These are phyloP conservation scores for Cantharellus cinnabarinus DNA, from an alignment of 768 basidiomycete genomes.

Conservation along the genomic window DNA sequence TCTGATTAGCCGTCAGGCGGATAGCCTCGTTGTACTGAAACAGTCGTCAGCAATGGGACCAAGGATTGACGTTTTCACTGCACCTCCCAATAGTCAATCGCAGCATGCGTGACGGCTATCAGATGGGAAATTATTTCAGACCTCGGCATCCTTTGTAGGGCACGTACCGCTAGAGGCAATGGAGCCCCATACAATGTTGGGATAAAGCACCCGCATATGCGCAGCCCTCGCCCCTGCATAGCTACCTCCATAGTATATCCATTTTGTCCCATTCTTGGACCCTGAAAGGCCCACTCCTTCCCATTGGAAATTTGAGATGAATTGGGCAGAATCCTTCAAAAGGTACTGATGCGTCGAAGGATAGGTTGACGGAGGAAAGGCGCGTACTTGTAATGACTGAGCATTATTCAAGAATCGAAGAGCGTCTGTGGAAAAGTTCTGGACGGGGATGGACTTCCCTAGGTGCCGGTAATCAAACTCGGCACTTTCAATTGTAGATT, in stretches of 20 bases:
- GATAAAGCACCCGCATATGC: constrained; percentile 74
- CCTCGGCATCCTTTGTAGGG: too few relatives aligned
- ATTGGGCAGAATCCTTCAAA: constrained; percentile 58
- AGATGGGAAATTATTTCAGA: neutral
- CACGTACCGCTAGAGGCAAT: constrained; percentile 59
- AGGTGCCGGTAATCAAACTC: neutral
- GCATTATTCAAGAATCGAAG: constrained; percentile 78
- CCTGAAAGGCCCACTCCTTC: constrained; percentile 53
- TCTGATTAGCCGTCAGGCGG: constrained; percentile 5
- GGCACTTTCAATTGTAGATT: neutral
- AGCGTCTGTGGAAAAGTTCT: constrained; percentile 62
- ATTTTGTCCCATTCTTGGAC: constrained; percentile 36
- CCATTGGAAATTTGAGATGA: constrained; percentile 68
- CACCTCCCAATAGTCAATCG: constrained; percentile 52
- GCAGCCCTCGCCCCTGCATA: constrained; percentile 89
- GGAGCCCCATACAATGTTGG: constrained; percentile 72
- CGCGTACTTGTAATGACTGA: constrained; percentile 42
- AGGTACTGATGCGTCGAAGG: too few relatives aligned
- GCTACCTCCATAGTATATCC: constrained; percentile 89
- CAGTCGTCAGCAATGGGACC: too few relatives aligned
- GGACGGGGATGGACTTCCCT: constrained; percentile 60
- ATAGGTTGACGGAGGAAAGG: too few relatives aligned
- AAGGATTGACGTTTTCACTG: too few relatives aligned
- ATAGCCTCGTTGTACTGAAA: constrained; percentile 6
- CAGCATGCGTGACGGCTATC: constrained; percentile 66